Base-by-base conservation (phyloP, 371 early-diverging fungal genomes). In the Zychaea mexicana region DNA sequence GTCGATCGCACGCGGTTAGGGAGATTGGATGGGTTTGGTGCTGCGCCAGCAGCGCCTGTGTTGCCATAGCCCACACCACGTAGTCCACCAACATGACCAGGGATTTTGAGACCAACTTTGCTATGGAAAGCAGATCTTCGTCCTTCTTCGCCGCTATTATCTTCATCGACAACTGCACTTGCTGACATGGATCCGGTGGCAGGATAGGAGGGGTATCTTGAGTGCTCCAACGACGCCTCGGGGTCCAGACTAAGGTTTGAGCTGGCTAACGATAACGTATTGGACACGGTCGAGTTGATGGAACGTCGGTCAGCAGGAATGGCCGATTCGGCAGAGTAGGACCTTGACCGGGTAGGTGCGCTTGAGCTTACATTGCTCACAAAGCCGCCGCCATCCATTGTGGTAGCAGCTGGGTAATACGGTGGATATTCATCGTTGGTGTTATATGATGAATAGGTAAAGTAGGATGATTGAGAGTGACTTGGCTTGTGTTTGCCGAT, bases 391-490 rank as follows among this genome's bases (percentile, higher is more conserved):
- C 30, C 26, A 53, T 53, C 30, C 12, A 38, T 21, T 22, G 27
- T 31, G 12, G 61, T 15, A 27, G 32, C 55, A 15, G 61, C 26
- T 8, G 61, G 30, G 26, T 62, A 62, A n/a, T 32, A 55, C 15
- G 53, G 42, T n/a, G 58, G 47, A 22, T 58, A 59, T 3, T 66
- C 66, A 22, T 68, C 68, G 30, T 52, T 42, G 63, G 59, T 39
- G 19, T 52, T 52, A 13, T 27, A 45, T 13, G 64, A 66, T 30
- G 58, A 59, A 60, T 66, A 52, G 6, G 60, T 66, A 26, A 66
- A 66, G 32, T 66, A 66, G 0, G 77, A 77, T 0, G 80, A 77
- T 54, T 77, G 73, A 1, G 80, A 80, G 30, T 71, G 68, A 17
- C 64, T 73, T n/a, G 66, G 72, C 26, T 59, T 60, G 28, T 74